Percentiles rank a stretch among this genome's conserved stretches.
Conservation (phyloP, 1,284 basidiomycete genomes). For the Leccinum subrobustum region DNA sequence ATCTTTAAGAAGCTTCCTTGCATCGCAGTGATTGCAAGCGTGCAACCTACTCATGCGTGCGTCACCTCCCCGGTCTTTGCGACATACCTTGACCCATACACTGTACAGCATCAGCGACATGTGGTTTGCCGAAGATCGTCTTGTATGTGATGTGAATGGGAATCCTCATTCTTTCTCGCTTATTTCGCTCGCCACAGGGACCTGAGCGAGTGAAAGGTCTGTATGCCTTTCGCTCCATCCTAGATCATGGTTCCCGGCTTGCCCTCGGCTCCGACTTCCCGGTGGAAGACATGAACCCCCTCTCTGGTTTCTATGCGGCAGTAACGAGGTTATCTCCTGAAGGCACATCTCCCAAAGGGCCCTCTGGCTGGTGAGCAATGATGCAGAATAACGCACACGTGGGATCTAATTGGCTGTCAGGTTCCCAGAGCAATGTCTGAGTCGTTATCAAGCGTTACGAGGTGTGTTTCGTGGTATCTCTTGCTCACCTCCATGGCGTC, state of each 20-base stretch:
- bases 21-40: conserved; percentile 63
- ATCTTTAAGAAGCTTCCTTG: background rate
- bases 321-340: conserved; percentile 72
- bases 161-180: background rate
- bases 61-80: conserved; percentile 28
- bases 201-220: conserved; percentile 80
- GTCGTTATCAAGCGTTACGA: conserved; percentile 69
- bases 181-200: conserved; percentile 47
- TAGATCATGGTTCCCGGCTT: conserved; percentile 61
- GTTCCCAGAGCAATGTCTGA: conserved; percentile 81
- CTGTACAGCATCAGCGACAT: conserved; percentile 73
- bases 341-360: conserved; percentile 80
- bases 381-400: background rate
- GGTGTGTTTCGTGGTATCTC: conserved; percentile 43
- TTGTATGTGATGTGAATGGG: conserved; percentile 46
- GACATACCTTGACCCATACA: background rate
- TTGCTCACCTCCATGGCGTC: background rate
- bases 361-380: conserved; percentile 69
- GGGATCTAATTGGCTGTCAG: conserved; percentile 36
- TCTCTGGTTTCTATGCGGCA: conserved; percentile 83
- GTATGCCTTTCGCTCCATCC: conserved; percentile 81
- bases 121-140: conserved; percentile 82
- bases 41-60: conserved; percentile 89
- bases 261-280: conserved; percentile 88
- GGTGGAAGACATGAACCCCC: conserved; percentile 78